phyloP scores from a whole-genome alignment of 768 basidiomycete genomes.

The Nidularia pulvinata region DNA sequence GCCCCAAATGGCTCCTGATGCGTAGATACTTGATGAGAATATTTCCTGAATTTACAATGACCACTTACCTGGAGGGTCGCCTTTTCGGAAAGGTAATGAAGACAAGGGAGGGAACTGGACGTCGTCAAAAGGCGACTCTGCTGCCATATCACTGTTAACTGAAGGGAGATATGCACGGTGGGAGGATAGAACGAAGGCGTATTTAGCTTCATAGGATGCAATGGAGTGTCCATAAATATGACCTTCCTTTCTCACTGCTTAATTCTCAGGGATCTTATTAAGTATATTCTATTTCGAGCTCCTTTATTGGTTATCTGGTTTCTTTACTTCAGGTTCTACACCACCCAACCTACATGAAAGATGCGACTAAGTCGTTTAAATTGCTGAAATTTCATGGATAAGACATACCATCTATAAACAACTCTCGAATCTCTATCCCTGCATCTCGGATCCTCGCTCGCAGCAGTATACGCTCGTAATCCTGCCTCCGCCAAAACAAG shows the following conservation, averaged over 20 bases:
- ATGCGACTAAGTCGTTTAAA: not conserved
- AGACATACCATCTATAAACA: conserved; percentile 36
- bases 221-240: no score
- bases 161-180: not conserved
- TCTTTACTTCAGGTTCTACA: conserved; percentile 17
- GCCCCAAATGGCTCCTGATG: conserved; percentile 18
- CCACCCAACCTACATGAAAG: conserved; percentile 25
- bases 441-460: conserved; percentile 34
- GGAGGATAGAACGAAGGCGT: not conserved
- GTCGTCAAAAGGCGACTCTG: conserved; percentile 15
- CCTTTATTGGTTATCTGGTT: no score
- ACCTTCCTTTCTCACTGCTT: no score
- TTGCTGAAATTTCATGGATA: not conserved
- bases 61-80: conserved; percentile 13
- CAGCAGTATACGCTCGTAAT: conserved; percentile 31
- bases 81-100: conserved; percentile 14
- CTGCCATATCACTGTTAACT: conserved; percentile 5
- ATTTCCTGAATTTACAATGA: not conserved
- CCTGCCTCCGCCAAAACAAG: conserved; percentile 36
- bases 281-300: no score
- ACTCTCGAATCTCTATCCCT: conserved; percentile 36
- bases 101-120: conserved; percentile 13
- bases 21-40: not conserved
- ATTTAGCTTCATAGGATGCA: not conserved
- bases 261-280: no score